phyloP scores from a whole-genome alignment of 495 filamentous ascomycete species.

The Podospora bellae-mahoneyi region DNA sequence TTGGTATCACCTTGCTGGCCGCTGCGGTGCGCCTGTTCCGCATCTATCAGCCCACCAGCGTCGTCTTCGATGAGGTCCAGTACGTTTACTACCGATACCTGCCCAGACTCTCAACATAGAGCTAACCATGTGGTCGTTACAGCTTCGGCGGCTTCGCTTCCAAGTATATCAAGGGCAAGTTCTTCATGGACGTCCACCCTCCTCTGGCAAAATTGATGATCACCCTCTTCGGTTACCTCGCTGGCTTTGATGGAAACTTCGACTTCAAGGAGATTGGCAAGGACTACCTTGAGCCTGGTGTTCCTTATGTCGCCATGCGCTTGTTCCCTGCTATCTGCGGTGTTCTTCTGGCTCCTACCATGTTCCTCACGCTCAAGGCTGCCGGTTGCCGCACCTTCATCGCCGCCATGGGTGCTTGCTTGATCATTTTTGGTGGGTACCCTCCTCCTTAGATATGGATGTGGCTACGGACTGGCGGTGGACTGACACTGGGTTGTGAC shows the following conservation, averaged over 20 bases:
- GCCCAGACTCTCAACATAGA: neutral
- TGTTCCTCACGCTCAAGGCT: constrained; percentile 92
- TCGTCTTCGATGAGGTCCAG: constrained; percentile 99
- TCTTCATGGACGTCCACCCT: constrained; percentile 99
- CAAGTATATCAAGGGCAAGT: constrained; percentile 97
- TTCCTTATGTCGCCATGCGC: constrained; percentile 97
- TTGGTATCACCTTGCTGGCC: constrained; percentile 69
- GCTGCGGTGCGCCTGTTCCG: constrained; percentile 83
- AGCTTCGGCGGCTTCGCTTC: constrained; percentile 97
- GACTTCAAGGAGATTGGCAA: constrained; percentile 99
- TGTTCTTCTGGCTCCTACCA: constrained; percentile 79
- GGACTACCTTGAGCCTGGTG: constrained; percentile 90
- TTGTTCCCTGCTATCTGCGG: constrained; percentile 86
- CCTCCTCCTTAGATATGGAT: neutral
- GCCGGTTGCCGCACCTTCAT: constrained; percentile 82
- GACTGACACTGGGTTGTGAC: constrained; percentile 19
- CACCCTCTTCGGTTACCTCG: constrained; percentile 90
- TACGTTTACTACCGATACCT: constrained; percentile 41
- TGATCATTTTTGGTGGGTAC: constrained; percentile 81
- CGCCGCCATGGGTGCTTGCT: constrained; percentile 72
- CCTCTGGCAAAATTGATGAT: constrained; percentile 96
- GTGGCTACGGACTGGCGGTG: constrained; percentile 3
- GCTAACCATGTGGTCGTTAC: constrained; percentile 13
- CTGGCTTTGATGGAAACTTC: constrained; percentile 91
- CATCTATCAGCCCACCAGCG: constrained; percentile 93